Base-by-base conservation (phyloP, 2,329 filamentous ascomycete genomes). In the Apiospora arundinis region DNA sequence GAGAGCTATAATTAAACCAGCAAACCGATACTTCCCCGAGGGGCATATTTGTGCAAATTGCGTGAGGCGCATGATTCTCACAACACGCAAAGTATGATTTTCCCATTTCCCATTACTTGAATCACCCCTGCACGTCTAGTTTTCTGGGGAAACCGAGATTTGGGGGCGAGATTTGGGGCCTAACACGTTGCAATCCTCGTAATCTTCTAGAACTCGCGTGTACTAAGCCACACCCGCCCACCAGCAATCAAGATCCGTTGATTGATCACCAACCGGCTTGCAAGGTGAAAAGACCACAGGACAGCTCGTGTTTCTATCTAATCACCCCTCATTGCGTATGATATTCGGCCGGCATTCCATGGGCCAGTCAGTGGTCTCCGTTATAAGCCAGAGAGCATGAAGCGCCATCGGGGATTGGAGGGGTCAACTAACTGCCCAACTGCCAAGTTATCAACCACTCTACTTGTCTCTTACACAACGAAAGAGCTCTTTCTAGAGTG, bases 161-260 rank as follows among this genome's bases (percentile, higher is more conserved):
- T 63, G 28, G 56, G 28, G 52, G 14, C 52, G 25, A 28, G 52
- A 40, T 37, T 37, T 63, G 28, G 52, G 32, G 56, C 4, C 56
- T 63, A 60, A 60, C 52, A 63, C 56, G 56, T 63, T 40, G 56
- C 56, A 40, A 63, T 63, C 56, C 56, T 40, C 56, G 56, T 63
- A 63, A 63, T 63, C 32, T 63, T 40, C 56, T 40, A 63, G 28
- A 37, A 60, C 18, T 60, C 25, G 52, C 52, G 28, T 60, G 52
- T 32, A 3, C 56, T 63, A 40, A 63, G 56, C 56, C 56, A 40
- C 56, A 40, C 21, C 56, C 56, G 40, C 21, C 56, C 56, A 63
- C 56, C 32, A 18, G 28, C 52, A 60, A 60, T 16, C 32, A 56
- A 32, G 56, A 37, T 63, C 56, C 32, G 32, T 63, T 40, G 56